Base-by-base conservation (phyloP, 78 protist genomes). In the Dictyostelium intermedium region DNA sequence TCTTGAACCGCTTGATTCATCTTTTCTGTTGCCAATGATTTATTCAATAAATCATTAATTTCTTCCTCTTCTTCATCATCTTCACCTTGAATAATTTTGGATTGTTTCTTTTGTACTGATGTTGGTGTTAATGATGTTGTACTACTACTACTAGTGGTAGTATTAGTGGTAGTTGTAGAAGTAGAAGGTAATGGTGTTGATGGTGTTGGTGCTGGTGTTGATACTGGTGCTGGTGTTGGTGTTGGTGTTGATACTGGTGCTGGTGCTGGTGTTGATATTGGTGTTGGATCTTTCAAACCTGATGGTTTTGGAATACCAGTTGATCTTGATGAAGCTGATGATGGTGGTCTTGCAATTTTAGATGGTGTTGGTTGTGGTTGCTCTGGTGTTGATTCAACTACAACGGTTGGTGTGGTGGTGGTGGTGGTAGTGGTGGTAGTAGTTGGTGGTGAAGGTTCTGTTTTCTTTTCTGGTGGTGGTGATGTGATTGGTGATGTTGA, bases 51-150 rank as follows among this genome's bases (percentile, higher is more conserved):
- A 30, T 32, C 53, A 70, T 66, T 74, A 27, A 61, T 83, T 35
- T 80, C 85, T 30, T 87, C 93, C 7, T 86, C 93, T 27, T 87
- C 93, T 80, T 89, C 94, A 1, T 79, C 86, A 80, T 89, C 94
- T 61, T 89, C 94, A n/a, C 94, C 94, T 70, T 35, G 53, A 20
- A 89, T 74, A 43, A 89, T 66, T 63, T 89, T 89, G 6, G 61
- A 34, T 66, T 41, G 25, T 27, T 89, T 80, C 39, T 30, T 78
- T 37, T 78, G 41, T 23, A 11, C 7, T 25, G 78, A 35, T 56
- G 86, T 6, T 56, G 70, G n/a, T 56, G 70, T 25, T 80, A 7
- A n/a, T 77, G n/a, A n/a, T n/a, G n/a, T n/a, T n/a, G n/a, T n/a
- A n/a, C n/a, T n/a, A n/a, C n/a, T n/a, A n/a, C n/a, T n/a, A n/a